phyloP scores from a whole-genome alignment of 495 filamentous ascomycete species.

The Penicillium arizonense region DNA sequence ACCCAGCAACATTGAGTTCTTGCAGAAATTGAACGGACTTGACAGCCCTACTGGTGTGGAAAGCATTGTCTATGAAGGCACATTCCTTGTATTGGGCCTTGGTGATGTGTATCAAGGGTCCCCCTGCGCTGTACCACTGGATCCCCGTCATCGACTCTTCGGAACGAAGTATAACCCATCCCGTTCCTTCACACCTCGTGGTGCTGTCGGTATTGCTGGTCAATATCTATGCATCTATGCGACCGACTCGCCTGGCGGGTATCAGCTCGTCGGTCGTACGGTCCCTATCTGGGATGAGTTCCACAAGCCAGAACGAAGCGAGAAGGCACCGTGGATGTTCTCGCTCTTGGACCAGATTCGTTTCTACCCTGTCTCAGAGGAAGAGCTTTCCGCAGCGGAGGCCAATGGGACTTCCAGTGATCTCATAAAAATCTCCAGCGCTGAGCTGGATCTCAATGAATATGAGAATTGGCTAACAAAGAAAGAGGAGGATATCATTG shows the following conservation, averaged over 20 bases:
- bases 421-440: slow-evolving; percentile 4
- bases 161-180: slow-evolving; percentile 14
- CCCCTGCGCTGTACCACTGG: slow-evolving; percentile 6
- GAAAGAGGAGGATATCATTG: not conserved
- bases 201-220: slow-evolving; percentile 10
- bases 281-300: slow-evolving; percentile 7
- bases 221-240: slow-evolving; percentile 9
- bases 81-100: slow-evolving; percentile 8
- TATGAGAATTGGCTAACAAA: slow-evolving; percentile 4
- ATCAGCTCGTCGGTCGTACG: slow-evolving; percentile 9
- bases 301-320: not conserved
- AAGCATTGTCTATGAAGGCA: not conserved
- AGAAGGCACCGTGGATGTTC: slow-evolving; percentile 3
- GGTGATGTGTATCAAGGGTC: slow-evolving; percentile 10
- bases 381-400: slow-evolving; percentile 1
- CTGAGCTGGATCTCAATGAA: slow-evolving; percentile 3
- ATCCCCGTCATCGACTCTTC: slow-evolving; percentile 9
- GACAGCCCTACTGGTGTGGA: not conserved
- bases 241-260: slow-evolving; percentile 12
- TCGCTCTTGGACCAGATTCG: slow-evolving; percentile 4
- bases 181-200: slow-evolving; percentile 11
- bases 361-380: slow-evolving; percentile 4
- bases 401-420: not conserved
- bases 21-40: slow-evolving; percentile 7
- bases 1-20: slow-evolving; percentile 8